Evolutionary conservation across 306 rosid species (phyloP), one percentile per base, ranked within the genome.

Genomic region (Parietaria judaica): DNA sequence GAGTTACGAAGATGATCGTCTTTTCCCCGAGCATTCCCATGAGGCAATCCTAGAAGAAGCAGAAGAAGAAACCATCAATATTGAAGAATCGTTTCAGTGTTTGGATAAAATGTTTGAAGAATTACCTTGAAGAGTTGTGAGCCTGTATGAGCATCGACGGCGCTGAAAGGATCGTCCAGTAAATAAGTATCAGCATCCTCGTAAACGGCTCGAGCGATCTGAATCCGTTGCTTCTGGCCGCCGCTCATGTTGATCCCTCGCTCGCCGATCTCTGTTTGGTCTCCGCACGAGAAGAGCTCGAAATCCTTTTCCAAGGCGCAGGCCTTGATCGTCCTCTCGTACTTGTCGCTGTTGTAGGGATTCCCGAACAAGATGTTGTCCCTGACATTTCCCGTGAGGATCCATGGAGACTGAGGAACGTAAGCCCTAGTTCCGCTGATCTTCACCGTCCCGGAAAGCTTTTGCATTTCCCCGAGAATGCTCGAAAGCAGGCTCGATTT

Each of bases 181-280:
- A 92, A 80, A 58, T 92, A 92, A 39, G 88, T 86, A 17, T 92
- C 95, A 36, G 96, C 90, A 66, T 88, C 98, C 39, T 88, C 84
- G 70, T 92, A 92, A 49, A 82, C 98, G 15, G 98, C 86, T 52
- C 98, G 76, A 54, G 98, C 98, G 38, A 92, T 83, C 65, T 92
- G 96, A 60, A 91, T 85, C 81, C 98, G 86, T 66, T 91, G 98
- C 77, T 91, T 91, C 74, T 91, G 98, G 14, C 98, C 98, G 34
- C 98, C 98, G 74, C 98, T 92, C 96, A 92, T 84, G 65, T 92
- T 92, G 63, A 92, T 88, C 66, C 98, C 98, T 75, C 98, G 81
- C 64, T 92, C 98, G 54, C 98, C 98, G 53, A 88, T 92, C 72
- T 86, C 95, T 7, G 98, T 92, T 34, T 81, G 60, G 56, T 92